These are phyloP conservation scores for Verticillium nonalfalfae DNA, from an alignment of 2,329 filamentous ascomycete genomes.

Conservation along the genomic window DNA sequence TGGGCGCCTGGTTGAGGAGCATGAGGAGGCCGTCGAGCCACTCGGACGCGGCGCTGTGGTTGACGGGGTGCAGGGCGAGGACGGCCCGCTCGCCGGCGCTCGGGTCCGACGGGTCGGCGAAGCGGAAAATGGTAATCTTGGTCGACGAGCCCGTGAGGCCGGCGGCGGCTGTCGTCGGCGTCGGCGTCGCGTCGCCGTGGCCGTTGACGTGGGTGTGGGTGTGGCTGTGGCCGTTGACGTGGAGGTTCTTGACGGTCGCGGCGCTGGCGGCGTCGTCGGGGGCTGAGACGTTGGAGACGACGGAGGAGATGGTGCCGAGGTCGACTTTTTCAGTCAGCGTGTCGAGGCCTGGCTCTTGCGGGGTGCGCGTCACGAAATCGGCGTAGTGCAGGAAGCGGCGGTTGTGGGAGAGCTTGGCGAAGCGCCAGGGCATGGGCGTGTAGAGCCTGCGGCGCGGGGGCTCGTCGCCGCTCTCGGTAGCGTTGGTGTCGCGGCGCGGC, in stretches of 20 bases:
- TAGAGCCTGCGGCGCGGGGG: constrained; percentile 27
- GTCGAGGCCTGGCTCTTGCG: constrained; percentile 65
- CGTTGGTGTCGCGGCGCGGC: constrained; percentile 27
- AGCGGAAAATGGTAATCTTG: constrained; percentile 88
- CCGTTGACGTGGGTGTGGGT: too few relatives aligned
- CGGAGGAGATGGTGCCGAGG: constrained; percentile 79
- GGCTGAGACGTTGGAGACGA: constrained; percentile 75
- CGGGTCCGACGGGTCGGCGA: constrained; percentile 29
- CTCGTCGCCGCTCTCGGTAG: constrained; percentile 26
- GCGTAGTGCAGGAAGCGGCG: constrained; percentile 84
- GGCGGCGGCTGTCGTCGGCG: constrained; percentile 2
- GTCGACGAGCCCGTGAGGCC: constrained; percentile 50
- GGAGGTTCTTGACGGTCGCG: constrained; percentile 31
- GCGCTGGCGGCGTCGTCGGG: constrained; percentile 37
- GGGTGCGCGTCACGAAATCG: constrained; percentile 65
- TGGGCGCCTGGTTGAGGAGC: constrained; percentile 89
- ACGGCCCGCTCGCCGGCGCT: constrained; percentile 60
- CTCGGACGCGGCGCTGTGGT: constrained; percentile 80
- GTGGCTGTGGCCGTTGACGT: background rate
- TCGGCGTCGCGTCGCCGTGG: too few relatives aligned
- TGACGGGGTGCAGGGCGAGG: constrained; percentile 75
- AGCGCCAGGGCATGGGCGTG: constrained; percentile 64
- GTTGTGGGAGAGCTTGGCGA: constrained; percentile 84
- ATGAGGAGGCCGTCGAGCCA: constrained; percentile 95
- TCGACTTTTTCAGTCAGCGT: constrained; percentile 76